Conservation (phyloP, 306 rosid species). For the Medicago truncatula region MtrunA17r5.0-ANR NC_053045.1:50273001-50273500, state of each 20-base stretch:
- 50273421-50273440: background rate
- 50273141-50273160: background rate
- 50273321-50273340: no score
- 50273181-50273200: no score
- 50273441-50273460: background rate
- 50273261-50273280: background rate
- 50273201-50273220: no score
- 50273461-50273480: no score
- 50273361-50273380: background rate
- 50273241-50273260: background rate
- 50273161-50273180: no score
- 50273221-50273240: no score
- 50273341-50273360: no score
- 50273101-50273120: background rate
- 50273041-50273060: background rate
- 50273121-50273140: background rate
- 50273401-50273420: no score
- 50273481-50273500: no score
- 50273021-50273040: background rate
- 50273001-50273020: conserved; percentile 24
- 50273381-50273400: background rate
- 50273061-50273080: background rate
- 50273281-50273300: background rate
- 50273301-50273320: no score
- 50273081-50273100: background rate